Base-by-base conservation (phyloP, 208 protist species). In the Zelonia costaricensis region DNA sequence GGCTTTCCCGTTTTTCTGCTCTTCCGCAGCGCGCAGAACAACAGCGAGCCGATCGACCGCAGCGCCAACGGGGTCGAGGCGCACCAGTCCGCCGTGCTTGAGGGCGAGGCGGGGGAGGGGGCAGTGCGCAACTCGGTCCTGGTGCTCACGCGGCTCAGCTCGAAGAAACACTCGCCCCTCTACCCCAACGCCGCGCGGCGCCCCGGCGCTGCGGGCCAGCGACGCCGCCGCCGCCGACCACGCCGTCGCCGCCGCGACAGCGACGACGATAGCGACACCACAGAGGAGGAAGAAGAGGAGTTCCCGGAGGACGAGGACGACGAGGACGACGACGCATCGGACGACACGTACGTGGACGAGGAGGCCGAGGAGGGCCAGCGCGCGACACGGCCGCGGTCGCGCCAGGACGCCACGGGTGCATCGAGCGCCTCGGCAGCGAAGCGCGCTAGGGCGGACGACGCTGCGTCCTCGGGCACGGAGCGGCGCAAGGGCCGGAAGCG, bases 1-100 rank as follows among this genome's bases (percentile, higher is more conserved):
- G 80, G 82, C 42, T 74, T 91, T 31, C 77, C 85, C 2, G 71
- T 92, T 46, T 89, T 84, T 63, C 66, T 95, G 10, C 76, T 95
- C 18, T 95, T 90, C 62, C 53, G 25, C 8, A 71, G 62, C 22
- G 48, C 39, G 20, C 62, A 62, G 28, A 84, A 75, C 38, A 69
- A 66, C 57, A 75, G 64, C 52, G 69, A 80, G 38, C 10, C 9
- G 31, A 45, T 86, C 28, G 57, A 74, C 30, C 13, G 55, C 35
- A 45, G 15, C 48, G 69, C 75, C 18, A 57, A 59, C 20, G 83
- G 74, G 0, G 78, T 84, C 38, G 59, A 65, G 13, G 84, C 81
- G 25, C 70, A 70, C 20, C 63, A 78, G 44, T 78, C 63, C 44
- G 80, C 88, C n/a, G 35, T 81, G 28, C 48, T 90, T 39, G 70